These are phyloP conservation scores for Saccharomycopsis sp. DNA, from an alignment of 805 yeast species.

Conservation along the genomic window DNA sequence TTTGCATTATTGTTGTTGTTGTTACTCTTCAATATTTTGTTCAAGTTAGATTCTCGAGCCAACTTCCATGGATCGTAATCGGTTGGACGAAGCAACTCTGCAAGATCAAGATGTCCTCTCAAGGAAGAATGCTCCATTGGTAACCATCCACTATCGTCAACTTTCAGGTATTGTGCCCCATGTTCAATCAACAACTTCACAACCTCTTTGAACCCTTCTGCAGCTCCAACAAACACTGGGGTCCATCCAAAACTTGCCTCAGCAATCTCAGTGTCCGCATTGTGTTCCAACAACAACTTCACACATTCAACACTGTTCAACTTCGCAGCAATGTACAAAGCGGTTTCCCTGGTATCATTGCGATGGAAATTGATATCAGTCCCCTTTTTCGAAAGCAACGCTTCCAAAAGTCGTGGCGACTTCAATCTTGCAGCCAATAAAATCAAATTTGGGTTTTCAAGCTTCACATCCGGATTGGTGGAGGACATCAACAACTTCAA, in stretches of 20 bases:
- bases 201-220: slow-evolving; percentile 62
- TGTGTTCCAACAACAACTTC: slow-evolving; percentile 41
- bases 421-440: slow-evolving; percentile 54
- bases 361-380: slow-evolving; percentile 59
- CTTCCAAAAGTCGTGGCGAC: slow-evolving; percentile 45
- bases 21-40: slow-evolving; percentile 15
- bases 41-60: slow-evolving; percentile 16
- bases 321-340: slow-evolving; percentile 74
- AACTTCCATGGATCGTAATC: slow-evolving; percentile 30
- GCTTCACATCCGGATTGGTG: slow-evolving; percentile 30
- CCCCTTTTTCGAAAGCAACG: slow-evolving; percentile 46
- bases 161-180: slow-evolving; percentile 45
- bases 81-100: slow-evolving; percentile 48
- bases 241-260: slow-evolving; percentile 89
- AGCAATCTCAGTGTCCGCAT: slow-evolving; percentile 67
- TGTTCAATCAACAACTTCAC: slow-evolving; percentile 44
- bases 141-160: slow-evolving; percentile 89
- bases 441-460: slow-evolving; percentile 49
- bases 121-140: slow-evolving; percentile 96
- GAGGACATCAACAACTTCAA: slow-evolving; percentile 47
- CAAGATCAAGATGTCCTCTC: slow-evolving; percentile 73
- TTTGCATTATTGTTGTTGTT: too few relatives aligned
- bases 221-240: slow-evolving; percentile 82
- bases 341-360: slow-evolving; percentile 59
- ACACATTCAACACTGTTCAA: slow-evolving; percentile 47